Conservation (phyloP, 306 rosid species). For the Dicorynia guianensis region DNA sequence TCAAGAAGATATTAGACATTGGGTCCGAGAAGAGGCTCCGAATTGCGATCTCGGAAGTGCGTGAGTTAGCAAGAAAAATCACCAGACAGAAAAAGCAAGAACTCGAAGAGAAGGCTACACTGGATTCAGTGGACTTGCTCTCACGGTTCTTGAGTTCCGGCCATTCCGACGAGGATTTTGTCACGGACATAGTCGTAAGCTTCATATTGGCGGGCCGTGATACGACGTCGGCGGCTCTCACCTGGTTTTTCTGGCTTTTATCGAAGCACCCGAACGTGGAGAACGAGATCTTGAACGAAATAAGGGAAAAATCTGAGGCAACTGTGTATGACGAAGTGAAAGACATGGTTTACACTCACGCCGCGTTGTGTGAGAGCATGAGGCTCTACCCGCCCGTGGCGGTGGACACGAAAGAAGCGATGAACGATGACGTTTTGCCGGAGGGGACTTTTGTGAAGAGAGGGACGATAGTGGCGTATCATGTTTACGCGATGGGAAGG, state of each 20-base stretch:
- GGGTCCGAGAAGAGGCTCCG: constrained; percentile 50
- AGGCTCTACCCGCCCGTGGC: constrained; percentile 60
- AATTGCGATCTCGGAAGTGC: constrained; percentile 35
- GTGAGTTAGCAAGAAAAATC: constrained; percentile 40
- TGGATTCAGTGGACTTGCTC: constrained; percentile 45
- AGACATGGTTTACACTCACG: constrained; percentile 57
- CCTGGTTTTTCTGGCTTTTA: constrained; percentile 61
- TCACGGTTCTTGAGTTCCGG: constrained; percentile 56
- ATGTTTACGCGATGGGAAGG: constrained; percentile 60
- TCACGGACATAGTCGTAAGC: constrained; percentile 57
- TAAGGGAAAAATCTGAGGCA: constrained; percentile 10
- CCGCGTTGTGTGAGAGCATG: constrained; percentile 68
- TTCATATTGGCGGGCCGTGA: constrained; percentile 58
- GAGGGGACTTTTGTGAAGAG: constrained; percentile 58
- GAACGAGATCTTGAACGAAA: constrained; percentile 36
- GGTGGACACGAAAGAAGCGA: constrained; percentile 43
- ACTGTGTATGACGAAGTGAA: constrained; percentile 46
- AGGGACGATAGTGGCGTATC: constrained; percentile 53
- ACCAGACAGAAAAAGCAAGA: constrained; percentile 44
- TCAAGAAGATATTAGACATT: too few relatives aligned
- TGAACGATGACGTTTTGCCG: constrained; percentile 54
- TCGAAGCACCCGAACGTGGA: constrained; percentile 40
- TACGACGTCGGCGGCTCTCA: constrained; percentile 54
- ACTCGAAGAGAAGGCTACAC: constrained; percentile 27
- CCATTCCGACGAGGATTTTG: neutral